Evolutionary conservation across 352 stramenopile species (phyloP).

Genomic region (Phytopythium mirpurense): DNA sequence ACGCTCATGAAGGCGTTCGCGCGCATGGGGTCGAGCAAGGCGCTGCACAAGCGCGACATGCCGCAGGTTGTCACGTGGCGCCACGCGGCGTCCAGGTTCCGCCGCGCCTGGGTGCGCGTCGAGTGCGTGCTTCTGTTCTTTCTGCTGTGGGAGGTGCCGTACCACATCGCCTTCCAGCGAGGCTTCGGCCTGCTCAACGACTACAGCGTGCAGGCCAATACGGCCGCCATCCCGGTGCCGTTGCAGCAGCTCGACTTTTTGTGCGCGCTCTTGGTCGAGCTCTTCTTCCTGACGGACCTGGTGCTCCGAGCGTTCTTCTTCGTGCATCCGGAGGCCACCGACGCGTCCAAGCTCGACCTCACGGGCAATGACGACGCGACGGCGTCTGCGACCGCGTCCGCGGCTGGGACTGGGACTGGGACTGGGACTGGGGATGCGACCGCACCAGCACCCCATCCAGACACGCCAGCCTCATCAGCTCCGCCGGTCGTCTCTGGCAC

Average conservation of each 20-base stretch:
- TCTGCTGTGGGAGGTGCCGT: constrained; percentile 33
- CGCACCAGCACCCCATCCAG: no score
- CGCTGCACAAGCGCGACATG: not conserved
- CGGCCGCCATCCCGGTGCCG: constrained; percentile 25
- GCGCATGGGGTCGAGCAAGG: not conserved
- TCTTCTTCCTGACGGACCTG: constrained; percentile 58
- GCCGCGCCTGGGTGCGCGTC: constrained; percentile 16
- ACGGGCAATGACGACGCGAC: not conserved
- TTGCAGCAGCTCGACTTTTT: constrained; percentile 36
- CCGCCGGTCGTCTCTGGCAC: no score
- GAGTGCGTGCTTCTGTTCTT: constrained; percentile 30
- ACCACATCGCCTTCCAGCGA: constrained; percentile 42
- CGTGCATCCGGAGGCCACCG: constrained; percentile 3
- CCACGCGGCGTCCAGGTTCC: constrained; percentile 24
- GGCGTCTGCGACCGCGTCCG: not conserved
- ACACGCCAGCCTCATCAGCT: no score
- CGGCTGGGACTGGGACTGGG: no score
- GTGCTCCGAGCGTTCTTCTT: constrained; percentile 41
- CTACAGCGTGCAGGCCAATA: constrained; percentile 1
- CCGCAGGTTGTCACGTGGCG: constrained; percentile 14
- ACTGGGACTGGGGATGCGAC: no score
- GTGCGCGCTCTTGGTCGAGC: constrained; percentile 28
- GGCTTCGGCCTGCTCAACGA: constrained; percentile 39
- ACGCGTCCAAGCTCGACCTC: not conserved
- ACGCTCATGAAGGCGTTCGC: constrained; percentile 19